Percentiles rank a stretch among this genome's conserved stretches.
Evolutionary conservation across 169 alveolate species (phyloP).

Genomic region (Plasmodium gonderi): DNA sequence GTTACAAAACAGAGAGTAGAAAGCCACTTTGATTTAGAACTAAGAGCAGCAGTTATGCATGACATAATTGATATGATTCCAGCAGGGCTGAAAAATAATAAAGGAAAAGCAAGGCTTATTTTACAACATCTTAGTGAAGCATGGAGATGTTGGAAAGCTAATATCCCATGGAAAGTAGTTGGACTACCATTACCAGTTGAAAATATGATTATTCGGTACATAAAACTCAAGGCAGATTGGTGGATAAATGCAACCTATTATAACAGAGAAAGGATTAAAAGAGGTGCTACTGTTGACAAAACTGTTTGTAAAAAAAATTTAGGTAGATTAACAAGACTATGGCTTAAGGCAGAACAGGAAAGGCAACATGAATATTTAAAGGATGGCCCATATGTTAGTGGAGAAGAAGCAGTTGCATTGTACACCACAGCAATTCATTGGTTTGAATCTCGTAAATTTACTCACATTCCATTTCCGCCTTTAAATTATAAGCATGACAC

Average conservation of each 20-base stretch:
- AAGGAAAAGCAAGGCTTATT: slow-evolving; percentile 95
- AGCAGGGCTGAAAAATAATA: slow-evolving; percentile 98
- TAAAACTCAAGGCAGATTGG: slow-evolving; percentile 99
- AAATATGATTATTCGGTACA: slow-evolving; percentile 97
- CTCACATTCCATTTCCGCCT: slow-evolving; percentile 99
- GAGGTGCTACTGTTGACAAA: slow-evolving; percentile 99
- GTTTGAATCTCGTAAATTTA: slow-evolving; percentile 98
- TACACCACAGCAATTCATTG: slow-evolving; percentile 99
- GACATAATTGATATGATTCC: slow-evolving; percentile 99
- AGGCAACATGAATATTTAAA: slow-evolving; percentile 98
- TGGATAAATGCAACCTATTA: slow-evolving; percentile 99
- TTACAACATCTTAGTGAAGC: slow-evolving; percentile 99
- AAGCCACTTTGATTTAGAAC: slow-evolving; percentile 98
- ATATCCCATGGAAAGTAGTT: slow-evolving; percentile 99
- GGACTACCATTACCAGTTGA: slow-evolving; percentile 99
- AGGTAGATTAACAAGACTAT: slow-evolving; percentile 99
- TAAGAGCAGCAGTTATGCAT: slow-evolving; percentile 99
- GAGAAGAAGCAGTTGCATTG: slow-evolving; percentile 99
- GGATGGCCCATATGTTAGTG: slow-evolving; percentile 98
- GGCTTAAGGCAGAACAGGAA: slow-evolving; percentile 98
- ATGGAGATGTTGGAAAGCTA: slow-evolving; percentile 99
- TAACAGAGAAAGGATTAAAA: slow-evolving; percentile 99
- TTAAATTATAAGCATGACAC: slow-evolving; percentile 99
- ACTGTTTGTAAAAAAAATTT: slow-evolving; percentile 99
- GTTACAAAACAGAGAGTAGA: slow-evolving; percentile 99